phyloP scores from a whole-genome alignment of 2,329 filamentous ascomycete genomes.

The Didymella exigua region DNA sequence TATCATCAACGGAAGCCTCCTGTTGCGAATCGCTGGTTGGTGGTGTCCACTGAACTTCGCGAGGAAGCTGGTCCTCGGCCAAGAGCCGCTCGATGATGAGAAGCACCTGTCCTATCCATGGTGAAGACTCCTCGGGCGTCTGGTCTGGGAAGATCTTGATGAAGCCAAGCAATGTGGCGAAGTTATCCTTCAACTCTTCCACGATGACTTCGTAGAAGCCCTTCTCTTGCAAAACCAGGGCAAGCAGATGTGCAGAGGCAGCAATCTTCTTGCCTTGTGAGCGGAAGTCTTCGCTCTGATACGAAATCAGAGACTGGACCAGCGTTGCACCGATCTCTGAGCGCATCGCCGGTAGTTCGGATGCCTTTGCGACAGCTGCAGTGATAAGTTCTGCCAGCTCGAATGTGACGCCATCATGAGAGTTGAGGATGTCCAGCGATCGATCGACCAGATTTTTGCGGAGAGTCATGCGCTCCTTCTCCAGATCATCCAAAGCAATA shows the following conservation, averaged over 20 bases:
- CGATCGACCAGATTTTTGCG: constrained; percentile 82
- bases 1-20: constrained; percentile 61
- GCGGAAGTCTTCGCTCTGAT: constrained; percentile 63
- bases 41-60: constrained; percentile 71
- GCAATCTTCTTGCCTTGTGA: constrained; percentile 73
- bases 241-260: constrained; percentile 89
- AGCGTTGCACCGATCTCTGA: constrained; percentile 82
- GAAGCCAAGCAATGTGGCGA: constrained; percentile 77
- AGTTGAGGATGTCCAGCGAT: constrained; percentile 86
- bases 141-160: constrained; percentile 72
- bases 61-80: constrained; percentile 84
- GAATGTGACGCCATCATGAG: constrained; percentile 85
- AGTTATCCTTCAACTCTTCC: constrained; percentile 75
- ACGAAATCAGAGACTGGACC: constrained; percentile 77
- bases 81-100: constrained; percentile 88
- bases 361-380: constrained; percentile 68
- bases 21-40: constrained; percentile 55
- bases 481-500: constrained; percentile 77
- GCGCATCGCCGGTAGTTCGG: constrained; percentile 63
- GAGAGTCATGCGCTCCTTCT: constrained; percentile 73
- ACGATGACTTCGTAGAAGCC: constrained; percentile 80
- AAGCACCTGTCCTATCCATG: constrained; percentile 90
- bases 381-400: constrained; percentile 87
- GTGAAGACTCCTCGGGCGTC: constrained; percentile 77
- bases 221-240: constrained; percentile 81